A percentile compares a stretch with the other conserved stretches of the same genome.
Conservation (phyloP, 306 rosid species). For the Medicago lupulina region DNA sequence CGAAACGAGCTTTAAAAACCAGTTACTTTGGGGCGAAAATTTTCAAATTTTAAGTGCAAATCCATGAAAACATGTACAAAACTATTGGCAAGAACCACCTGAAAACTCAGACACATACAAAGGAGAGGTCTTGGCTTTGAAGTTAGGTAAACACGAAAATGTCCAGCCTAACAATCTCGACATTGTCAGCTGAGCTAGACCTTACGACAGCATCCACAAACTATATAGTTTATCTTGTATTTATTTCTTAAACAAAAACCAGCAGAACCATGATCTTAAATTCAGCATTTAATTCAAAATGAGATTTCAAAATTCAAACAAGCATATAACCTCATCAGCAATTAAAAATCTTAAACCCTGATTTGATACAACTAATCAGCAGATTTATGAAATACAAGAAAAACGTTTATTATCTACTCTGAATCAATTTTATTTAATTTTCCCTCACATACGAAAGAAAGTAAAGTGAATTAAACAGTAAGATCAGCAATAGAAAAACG, state of each 20-base stretch:
- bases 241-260: not conserved
- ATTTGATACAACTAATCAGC: not conserved
- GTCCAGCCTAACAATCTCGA: too few relatives aligned
- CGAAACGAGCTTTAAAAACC: too few relatives aligned
- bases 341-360: not conserved
- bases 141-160: too few relatives aligned
- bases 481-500: slow-evolving; percentile 22
- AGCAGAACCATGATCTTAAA: slow-evolving; percentile 18
- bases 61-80: not conserved
- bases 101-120: too few relatives aligned
- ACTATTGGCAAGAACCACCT: too few relatives aligned
- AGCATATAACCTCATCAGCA: not conserved
- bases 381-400: not conserved
- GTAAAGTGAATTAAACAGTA: slow-evolving; percentile 29
- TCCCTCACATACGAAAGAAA: not conserved
- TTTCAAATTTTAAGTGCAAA: slow-evolving; percentile 27
- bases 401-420: too few relatives aligned
- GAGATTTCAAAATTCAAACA: not conserved
- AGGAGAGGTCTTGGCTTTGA: too few relatives aligned
- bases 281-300: slow-evolving; percentile 13
- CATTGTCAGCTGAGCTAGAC: too few relatives aligned
- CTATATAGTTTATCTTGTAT: not conserved
- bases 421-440: not conserved
- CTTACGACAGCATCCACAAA: not conserved
- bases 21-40: not conserved